These are phyloP conservation scores for Rhizopogon sp. DNA, from an alignment of 768 basidiomycete genomes.

Conservation along the genomic window DNA sequence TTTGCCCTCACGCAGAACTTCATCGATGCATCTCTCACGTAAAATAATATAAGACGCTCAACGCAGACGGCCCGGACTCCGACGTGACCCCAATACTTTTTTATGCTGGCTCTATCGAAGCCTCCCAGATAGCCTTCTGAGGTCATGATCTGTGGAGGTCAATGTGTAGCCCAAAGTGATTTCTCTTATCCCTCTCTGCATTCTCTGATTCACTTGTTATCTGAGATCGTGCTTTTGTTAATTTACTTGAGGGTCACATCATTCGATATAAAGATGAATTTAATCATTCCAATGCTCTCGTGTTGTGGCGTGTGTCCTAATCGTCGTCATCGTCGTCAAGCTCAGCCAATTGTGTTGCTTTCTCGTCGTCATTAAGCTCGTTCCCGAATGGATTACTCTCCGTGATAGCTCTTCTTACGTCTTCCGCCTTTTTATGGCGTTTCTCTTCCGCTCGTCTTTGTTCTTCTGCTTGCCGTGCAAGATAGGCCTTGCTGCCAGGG, in stretches of 20 bases:
- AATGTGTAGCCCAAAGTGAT: conserved; percentile 56
- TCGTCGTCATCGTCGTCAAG: conserved; percentile 47
- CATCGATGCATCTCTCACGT: background rate
- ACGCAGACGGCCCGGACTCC: no score
- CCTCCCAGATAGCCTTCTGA: conserved; percentile 34
- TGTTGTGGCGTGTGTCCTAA: background rate
- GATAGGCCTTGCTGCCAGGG: conserved; percentile 79
- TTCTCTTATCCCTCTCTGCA: conserved; percentile 9
- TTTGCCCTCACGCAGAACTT: background rate
- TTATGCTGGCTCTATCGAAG: conserved; percentile 52
- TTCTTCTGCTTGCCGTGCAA: conserved; percentile 65
- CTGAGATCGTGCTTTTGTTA: conserved; percentile 13
- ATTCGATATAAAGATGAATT: background rate
- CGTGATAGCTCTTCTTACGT: conserved; percentile 34
- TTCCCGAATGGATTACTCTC: conserved; percentile 71
- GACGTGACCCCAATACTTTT: no score
- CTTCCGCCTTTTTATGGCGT: conserved; percentile 55
- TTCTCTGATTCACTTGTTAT: conserved; percentile 18
- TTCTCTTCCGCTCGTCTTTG: conserved; percentile 68
- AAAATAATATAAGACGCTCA: background rate
- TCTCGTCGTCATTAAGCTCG: conserved; percentile 35
- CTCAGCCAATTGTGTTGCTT: conserved; percentile 23
- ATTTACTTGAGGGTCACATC: conserved; percentile 17
- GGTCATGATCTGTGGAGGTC: conserved; percentile 49
- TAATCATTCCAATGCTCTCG: background rate